phyloP scores from a whole-genome alignment of 352 stramenopile species.

The Phytophthora idaei region DNA sequence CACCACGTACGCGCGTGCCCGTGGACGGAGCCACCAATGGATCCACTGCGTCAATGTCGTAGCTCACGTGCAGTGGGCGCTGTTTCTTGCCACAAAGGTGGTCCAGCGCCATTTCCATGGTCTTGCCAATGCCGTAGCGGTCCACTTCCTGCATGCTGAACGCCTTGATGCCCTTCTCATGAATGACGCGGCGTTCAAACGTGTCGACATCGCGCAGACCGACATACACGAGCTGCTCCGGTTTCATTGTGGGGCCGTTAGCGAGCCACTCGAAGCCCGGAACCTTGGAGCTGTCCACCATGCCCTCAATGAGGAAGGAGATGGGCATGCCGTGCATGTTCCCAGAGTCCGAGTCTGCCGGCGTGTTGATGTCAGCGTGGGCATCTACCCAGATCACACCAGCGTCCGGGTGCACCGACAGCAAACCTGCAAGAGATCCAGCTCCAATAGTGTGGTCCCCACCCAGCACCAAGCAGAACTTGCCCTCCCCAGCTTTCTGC shows the following conservation, averaged over 20 bases:
- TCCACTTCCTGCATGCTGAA: conserved; percentile 98
- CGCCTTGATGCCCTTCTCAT: conserved; percentile 92
- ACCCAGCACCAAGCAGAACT: conserved; percentile 95
- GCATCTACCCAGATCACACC: conserved; percentile 98
- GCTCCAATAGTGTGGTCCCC: conserved; percentile 97
- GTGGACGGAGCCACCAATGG: conserved; percentile 95
- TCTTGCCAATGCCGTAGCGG: conserved; percentile 94
- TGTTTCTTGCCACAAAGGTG: conserved; percentile 90
- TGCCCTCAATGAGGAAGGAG: conserved; percentile 92
- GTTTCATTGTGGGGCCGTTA: conserved; percentile 73
- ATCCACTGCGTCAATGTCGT: conserved; percentile 98
- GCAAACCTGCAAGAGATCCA: conserved; percentile 92
- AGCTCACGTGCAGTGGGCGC: conserved; percentile 95
- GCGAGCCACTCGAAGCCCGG: conserved; percentile 96
- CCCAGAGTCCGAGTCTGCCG: conserved; percentile 85
- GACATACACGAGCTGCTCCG: conserved; percentile 95
- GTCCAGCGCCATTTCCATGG: conserved; percentile 97
- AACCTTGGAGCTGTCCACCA: conserved; percentile 88
- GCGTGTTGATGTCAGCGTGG: conserved; percentile 98
- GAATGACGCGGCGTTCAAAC: conserved; percentile 91
- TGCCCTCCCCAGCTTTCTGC: conserved; percentile 87
- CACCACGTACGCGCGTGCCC: conserved; percentile 94
- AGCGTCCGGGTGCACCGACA: conserved; percentile 91
- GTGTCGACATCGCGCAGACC: conserved; percentile 95
- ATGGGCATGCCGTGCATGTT: conserved; percentile 99